A percentile compares a stretch with the other conserved stretches of the same genome.
phyloP scores from a whole-genome alignment of 257 asterid genomes.

The Lavandula angustifolia region DNA sequence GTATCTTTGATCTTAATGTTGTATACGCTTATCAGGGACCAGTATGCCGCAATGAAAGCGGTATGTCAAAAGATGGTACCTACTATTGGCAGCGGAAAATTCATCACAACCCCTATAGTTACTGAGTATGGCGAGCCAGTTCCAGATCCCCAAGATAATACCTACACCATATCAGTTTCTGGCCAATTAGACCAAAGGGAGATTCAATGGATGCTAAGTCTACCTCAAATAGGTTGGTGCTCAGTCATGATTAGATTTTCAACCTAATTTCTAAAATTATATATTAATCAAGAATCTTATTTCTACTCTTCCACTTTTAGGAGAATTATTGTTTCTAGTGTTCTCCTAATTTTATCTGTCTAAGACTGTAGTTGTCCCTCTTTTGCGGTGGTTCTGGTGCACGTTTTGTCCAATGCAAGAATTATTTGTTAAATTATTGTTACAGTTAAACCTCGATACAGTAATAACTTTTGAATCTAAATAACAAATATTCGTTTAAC shows the following conservation, averaged over 20 bases:
- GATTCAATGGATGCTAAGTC: slow-evolving; percentile 72
- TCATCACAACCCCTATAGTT: slow-evolving; percentile 63
- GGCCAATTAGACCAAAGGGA: slow-evolving; percentile 50
- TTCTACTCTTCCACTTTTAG: no score
- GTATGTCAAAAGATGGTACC: slow-evolving; percentile 77
- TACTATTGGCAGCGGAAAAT: slow-evolving; percentile 75
- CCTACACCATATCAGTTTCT: slow-evolving; percentile 32
- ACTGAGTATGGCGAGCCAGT: slow-evolving; percentile 63
- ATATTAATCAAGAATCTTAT: not conserved
- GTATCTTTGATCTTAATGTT: slow-evolving; percentile 1
- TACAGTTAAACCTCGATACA: no score
- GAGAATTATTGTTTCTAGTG: not conserved
- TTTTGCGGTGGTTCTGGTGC: slow-evolving; percentile 17
- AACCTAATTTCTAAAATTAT: slow-evolving; percentile 13
- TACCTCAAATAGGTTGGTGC: slow-evolving; percentile 84
- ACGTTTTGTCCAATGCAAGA: slow-evolving; percentile 4
- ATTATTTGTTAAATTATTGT: slow-evolving; percentile 1
- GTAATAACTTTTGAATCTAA: no score
- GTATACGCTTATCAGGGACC: slow-evolving; percentile 49
- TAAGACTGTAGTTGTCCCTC: slow-evolving; percentile 12
- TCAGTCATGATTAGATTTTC: slow-evolving; percentile 29
- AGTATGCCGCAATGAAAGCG: slow-evolving; percentile 75
- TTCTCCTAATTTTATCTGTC: slow-evolving; percentile 9
- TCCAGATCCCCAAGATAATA: slow-evolving; percentile 38
- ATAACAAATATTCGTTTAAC: no score